A percentile compares a stretch with the other conserved stretches of the same genome.
phyloP scores from a whole-genome alignment of 352 stramenopile species.

The Phytophthora megakarya region DNA sequence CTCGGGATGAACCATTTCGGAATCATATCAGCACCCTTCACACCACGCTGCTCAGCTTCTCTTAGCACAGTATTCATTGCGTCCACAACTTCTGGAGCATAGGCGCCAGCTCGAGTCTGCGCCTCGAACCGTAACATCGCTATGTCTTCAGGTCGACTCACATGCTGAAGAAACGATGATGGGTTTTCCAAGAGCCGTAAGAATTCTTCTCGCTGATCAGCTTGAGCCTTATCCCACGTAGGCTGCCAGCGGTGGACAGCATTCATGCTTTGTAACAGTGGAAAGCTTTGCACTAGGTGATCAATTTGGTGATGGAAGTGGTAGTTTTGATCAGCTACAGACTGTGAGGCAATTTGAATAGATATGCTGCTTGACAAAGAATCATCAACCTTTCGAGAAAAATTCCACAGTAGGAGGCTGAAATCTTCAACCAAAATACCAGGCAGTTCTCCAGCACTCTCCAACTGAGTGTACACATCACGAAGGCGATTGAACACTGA shows the following conservation, averaged over 20 bases:
- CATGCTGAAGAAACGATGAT: slow-evolving; percentile 21
- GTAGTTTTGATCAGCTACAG: slow-evolving; percentile 27
- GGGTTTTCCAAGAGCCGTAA: slow-evolving; percentile 25
- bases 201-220: slow-evolving; percentile 19
- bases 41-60: slow-evolving; percentile 22
- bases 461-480: slow-evolving; percentile 21
- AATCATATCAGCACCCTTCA: slow-evolving; percentile 24
- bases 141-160: slow-evolving; percentile 15
- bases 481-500: slow-evolving; percentile 24
- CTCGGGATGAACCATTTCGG: slow-evolving; percentile 36
- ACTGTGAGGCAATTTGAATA: slow-evolving; percentile 31
- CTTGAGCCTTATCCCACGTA: slow-evolving; percentile 32
- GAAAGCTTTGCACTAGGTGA: slow-evolving; percentile 16
- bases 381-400: slow-evolving; percentile 20
- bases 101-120: slow-evolving; percentile 30
- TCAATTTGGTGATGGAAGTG: slow-evolving; percentile 33
- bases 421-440: slow-evolving; percentile 28
- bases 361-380: background rate
- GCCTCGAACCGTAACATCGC: slow-evolving; percentile 35
- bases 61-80: slow-evolving; percentile 28
- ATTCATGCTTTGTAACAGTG: slow-evolving; percentile 16
- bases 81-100: slow-evolving; percentile 23
- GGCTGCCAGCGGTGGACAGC: slow-evolving; percentile 32
- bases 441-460: slow-evolving; percentile 16
- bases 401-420: slow-evolving; percentile 16